These are phyloP conservation scores for Penicillium sp. DNA, from an alignment of 2,329 filamentous ascomycete species.

Conservation along the genomic window DNA sequence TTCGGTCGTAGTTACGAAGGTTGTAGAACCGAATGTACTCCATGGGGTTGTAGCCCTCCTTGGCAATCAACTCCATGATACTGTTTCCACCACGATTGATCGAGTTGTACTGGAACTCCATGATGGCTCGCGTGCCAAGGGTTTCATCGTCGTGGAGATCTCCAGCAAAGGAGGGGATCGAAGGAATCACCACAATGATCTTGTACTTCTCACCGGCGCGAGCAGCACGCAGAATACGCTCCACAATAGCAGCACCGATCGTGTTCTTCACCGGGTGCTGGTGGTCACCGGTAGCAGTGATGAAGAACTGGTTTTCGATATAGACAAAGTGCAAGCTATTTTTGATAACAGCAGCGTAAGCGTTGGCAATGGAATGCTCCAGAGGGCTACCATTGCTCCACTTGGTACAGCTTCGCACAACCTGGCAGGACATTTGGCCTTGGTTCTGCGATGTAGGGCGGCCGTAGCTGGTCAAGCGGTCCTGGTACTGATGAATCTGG, in stretches of 20 bases:
- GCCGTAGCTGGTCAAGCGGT: slow-evolving; percentile 30
- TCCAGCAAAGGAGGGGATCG: slow-evolving; percentile 90
- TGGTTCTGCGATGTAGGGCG: slow-evolving; percentile 25
- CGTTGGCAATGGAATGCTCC: slow-evolving; percentile 81
- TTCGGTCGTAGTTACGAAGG: slow-evolving; percentile 84
- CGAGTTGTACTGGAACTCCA: slow-evolving; percentile 98
- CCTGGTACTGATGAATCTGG: slow-evolving; percentile 47
- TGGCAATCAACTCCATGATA: slow-evolving; percentile 77
- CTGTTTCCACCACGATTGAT: slow-evolving; percentile 90
- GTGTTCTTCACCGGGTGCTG: slow-evolving; percentile 85
- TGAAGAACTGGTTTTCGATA: slow-evolving; percentile 99
- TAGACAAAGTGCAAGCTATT: slow-evolving; percentile 92
- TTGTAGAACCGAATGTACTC: slow-evolving; percentile 94
- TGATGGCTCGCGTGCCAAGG: slow-evolving; percentile 85
- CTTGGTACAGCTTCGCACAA: slow-evolving; percentile 79
- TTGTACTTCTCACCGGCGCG: slow-evolving; percentile 85
- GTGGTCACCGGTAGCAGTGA: slow-evolving; percentile 83
- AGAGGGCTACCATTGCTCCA: slow-evolving; percentile 91
- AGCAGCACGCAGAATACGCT: slow-evolving; percentile 77
- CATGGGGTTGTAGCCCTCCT: slow-evolving; percentile 73
- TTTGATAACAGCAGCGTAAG: slow-evolving; percentile 79
- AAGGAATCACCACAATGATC: slow-evolving; percentile 85
- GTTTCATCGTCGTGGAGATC: slow-evolving; percentile 82
- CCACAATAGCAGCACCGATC: slow-evolving; percentile 88
- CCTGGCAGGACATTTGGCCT: slow-evolving; percentile 41